phyloP scores from a whole-genome alignment of 306 rosid species.

The Quercus robur region DNA sequence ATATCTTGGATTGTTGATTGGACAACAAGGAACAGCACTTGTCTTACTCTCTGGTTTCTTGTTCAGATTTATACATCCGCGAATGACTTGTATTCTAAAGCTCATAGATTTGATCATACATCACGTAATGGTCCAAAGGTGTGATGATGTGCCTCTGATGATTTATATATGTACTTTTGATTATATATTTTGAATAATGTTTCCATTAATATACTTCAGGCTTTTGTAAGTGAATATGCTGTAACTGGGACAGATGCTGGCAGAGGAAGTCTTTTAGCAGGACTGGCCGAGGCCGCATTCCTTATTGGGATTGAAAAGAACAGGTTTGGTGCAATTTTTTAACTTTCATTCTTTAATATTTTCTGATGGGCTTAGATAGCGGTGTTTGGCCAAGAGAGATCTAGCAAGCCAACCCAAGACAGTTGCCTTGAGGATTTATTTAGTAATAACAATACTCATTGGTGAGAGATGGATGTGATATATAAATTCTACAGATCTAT shows the following conservation, averaged over 20 bases:
- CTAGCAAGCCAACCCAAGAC: too few relatives aligned
- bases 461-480: background rate
- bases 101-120: conserved; percentile 45
- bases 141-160: background rate
- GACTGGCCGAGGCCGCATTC: conserved; percentile 83
- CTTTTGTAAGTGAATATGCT: conserved; percentile 95
- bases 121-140: conserved; percentile 66
- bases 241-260: conserved; percentile 78
- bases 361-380: background rate
- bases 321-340: conserved; percentile 49
- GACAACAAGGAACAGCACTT: background rate
- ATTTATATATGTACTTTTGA: conserved; percentile 6
- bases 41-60: conserved; percentile 18
- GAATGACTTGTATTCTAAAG: conserved; percentile 60
- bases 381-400: too few relatives aligned
- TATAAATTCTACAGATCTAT: background rate
- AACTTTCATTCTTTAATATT: background rate
- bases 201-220: conserved; percentile 44
- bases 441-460: too few relatives aligned
- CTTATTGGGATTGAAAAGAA: conserved; percentile 83
- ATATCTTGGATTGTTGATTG: background rate
- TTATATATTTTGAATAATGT: background rate
- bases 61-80: conserved; percentile 72
- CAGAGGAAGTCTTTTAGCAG: conserved; percentile 81
- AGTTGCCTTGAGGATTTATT: too few relatives aligned